Evolutionary conservation across 192 early-diverging fungal genomes (phyloP), one percentile per base, ranked within the genome.

Genomic region (Coemansia sp.): DNA sequence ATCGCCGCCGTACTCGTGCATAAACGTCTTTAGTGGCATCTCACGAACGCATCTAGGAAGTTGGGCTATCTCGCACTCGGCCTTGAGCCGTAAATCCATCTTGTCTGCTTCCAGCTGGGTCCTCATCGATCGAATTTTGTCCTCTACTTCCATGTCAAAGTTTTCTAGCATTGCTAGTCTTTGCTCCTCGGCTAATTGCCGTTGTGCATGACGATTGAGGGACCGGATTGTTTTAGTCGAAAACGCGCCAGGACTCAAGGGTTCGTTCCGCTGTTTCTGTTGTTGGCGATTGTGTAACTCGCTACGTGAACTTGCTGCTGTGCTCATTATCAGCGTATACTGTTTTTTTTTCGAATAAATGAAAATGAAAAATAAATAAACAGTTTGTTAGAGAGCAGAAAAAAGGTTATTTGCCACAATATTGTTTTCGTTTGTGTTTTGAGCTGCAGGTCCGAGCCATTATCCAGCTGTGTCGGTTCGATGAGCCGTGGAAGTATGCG

Each of bases 101-200:
- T 70, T 69, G 66, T 79, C 75, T 8, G 62, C 66, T 27, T 72
- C 75, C 29, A 69, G 70, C 41, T 79, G 75, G 4, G 60, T 65
- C 37, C 67, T 59, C 75, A 79, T 79, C 11, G 70, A 68, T 23
- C 75, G 70, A 30, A 79, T 67, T 50, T 79, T 79, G 47, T 79
- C 75, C 31, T 79, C 66, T 2, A 79, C 67, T 37, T 79, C 75
- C 53, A 79, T 67, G 53, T 79, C 75, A 70, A 79, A 79, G 57
- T 79, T 79, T 41, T 79, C 75, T 19, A 79, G 58, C 75, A 79
- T 79, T 7, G 75, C 75, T 28, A 57, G 57, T 19, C 67, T 65
- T 48, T 79, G 75, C 42, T 72, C 75, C 17, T 72, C 64, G n/a
- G 60, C 66, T 25, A 72, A 67, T 38, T 73, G 60, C 33, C 57